Conservation (phyloP, 2,329 filamentous ascomycete genomes). For the Elsinoe australis region DNA sequence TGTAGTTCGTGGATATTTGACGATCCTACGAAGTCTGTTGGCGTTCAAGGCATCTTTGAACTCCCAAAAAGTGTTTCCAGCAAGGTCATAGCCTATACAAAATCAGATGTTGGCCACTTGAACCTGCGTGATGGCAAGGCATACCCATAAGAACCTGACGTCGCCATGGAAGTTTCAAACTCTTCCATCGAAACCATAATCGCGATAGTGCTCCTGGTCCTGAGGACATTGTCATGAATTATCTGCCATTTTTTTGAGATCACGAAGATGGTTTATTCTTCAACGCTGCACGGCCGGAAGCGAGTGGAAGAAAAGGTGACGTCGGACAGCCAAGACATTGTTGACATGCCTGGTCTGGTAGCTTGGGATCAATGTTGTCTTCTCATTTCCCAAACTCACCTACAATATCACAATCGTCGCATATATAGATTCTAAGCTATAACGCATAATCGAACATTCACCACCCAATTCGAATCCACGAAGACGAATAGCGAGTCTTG, state of each 20-base stretch:
- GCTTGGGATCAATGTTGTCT: background rate
- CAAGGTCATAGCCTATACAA: conserved; percentile 49
- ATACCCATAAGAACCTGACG: conserved; percentile 51
- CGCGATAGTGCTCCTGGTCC: conserved; percentile 33
- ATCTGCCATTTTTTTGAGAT: background rate
- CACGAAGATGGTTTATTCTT: background rate
- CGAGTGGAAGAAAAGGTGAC: background rate
- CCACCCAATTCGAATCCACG: no score
- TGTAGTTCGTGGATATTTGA: conserved; percentile 45
- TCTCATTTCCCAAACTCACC: conserved; percentile 8
- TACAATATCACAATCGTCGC: background rate
- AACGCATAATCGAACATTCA: background rate
- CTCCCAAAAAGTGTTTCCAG: conserved; percentile 60
- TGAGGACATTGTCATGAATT: conserved; percentile 30
- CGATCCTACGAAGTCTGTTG: conserved; percentile 50
- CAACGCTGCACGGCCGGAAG: background rate
- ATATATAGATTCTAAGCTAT: background rate
- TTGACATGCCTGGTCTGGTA: background rate
- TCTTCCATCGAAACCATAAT: conserved; percentile 58
- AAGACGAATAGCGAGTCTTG: no score
- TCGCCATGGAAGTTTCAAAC: conserved; percentile 54
- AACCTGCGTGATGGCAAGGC: conserved; percentile 20
- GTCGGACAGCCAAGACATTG: conserved; percentile 2
- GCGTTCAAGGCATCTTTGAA: conserved; percentile 53
- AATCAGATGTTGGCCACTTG: background rate